Percentiles rank a stretch among this genome's conserved stretches.
phyloP scores from a whole-genome alignment of 176 grass and related monocot species.

The Poa pratensis region DNA sequence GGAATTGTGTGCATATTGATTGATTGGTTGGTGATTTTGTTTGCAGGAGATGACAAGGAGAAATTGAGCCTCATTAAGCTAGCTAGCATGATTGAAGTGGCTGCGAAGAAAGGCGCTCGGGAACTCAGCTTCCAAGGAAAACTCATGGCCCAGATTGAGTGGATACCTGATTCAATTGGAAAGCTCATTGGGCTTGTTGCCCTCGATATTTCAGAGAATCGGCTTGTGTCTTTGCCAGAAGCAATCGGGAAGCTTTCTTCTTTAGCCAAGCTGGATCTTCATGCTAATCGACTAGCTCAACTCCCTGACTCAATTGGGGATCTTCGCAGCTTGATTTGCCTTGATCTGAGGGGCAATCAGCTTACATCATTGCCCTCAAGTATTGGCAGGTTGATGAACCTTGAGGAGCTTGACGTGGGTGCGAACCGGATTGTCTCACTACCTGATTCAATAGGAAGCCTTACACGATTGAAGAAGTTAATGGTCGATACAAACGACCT shows the following conservation, averaged over 20 bases:
- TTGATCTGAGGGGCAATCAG: conserved; percentile 85
- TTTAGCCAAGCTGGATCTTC: conserved; percentile 80
- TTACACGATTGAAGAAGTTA: conserved; percentile 77
- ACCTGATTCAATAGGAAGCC: conserved; percentile 82
- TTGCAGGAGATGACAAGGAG: conserved; percentile 64
- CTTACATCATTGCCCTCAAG: conserved; percentile 66
- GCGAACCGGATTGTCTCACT: conserved; percentile 68
- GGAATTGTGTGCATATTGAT: conserved; percentile 34
- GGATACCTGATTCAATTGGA: conserved; percentile 93
- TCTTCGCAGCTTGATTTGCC: conserved; percentile 69
- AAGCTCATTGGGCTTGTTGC: conserved; percentile 80
- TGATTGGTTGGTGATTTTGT: conserved; percentile 37
- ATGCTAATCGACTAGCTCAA: conserved; percentile 74
- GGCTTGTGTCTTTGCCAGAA: conserved; percentile 65
- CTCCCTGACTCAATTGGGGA: conserved; percentile 76
- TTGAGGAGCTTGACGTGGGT: conserved; percentile 90
- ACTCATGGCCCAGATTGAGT: conserved; percentile 86
- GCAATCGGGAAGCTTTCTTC: conserved; percentile 82
- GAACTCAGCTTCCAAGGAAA: conserved; percentile 79
- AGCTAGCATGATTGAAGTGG: conserved; percentile 86
- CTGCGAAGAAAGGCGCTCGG: conserved; percentile 69
- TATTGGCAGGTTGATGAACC: conserved; percentile 71
- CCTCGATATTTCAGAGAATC: conserved; percentile 89
- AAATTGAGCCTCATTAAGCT: conserved; percentile 88
- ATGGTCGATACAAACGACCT: conserved; percentile 77